Evolutionary conservation across 2,329 filamentous ascomycete species (phyloP).

Genomic region (Botrytis pseudocinerea): DNA sequence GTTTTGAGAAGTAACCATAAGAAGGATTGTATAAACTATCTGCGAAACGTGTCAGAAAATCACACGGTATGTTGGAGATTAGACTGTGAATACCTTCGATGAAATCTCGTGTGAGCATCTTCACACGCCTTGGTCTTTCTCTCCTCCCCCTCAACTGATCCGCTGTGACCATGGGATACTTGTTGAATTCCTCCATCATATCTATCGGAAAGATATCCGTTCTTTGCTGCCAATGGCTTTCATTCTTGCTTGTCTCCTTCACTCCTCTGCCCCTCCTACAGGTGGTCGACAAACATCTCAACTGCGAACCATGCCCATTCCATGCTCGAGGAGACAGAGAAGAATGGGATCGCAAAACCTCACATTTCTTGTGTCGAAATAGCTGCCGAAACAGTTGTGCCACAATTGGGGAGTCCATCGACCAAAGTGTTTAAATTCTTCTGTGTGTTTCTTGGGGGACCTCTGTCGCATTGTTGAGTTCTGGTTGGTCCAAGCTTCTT

Average conservation of each 20-base stretch:
- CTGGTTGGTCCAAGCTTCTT: slow-evolving; percentile 45
- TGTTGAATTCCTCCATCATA: slow-evolving; percentile 74
- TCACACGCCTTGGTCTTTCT: slow-evolving; percentile 81
- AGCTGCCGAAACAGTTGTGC: slow-evolving; percentile 81
- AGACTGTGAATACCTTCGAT: slow-evolving; percentile 70
- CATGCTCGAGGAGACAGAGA: slow-evolving; percentile 38
- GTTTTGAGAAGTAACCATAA: slow-evolving; percentile 95
- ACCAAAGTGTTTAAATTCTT: slow-evolving; percentile 29
- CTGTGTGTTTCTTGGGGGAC: slow-evolving; percentile 27
- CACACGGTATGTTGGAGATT: neutral
- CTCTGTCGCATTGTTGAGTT: slow-evolving; percentile 25
- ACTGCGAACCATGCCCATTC: slow-evolving; percentile 44
- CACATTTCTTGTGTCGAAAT: slow-evolving; percentile 71
- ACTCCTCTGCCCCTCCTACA: slow-evolving; percentile 28
- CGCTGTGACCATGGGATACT: slow-evolving; percentile 84
- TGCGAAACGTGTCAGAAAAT: slow-evolving; percentile 43
- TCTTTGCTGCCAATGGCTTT: slow-evolving; percentile 84
- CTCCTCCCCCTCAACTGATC: slow-evolving; percentile 69
- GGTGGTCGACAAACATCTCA: slow-evolving; percentile 38
- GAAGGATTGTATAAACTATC: slow-evolving; percentile 92
- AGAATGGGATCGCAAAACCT: slow-evolving; percentile 50
- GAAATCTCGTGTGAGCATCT: slow-evolving; percentile 97
- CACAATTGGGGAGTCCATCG: slow-evolving; percentile 76
- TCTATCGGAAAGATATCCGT: slow-evolving; percentile 73
- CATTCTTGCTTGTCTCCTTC: slow-evolving; percentile 45